A percentile compares a stretch with the other conserved stretches of the same genome.
phyloP scores from a whole-genome alignment of 257 asterid genomes.

The Solanum tacnaense region DNA sequence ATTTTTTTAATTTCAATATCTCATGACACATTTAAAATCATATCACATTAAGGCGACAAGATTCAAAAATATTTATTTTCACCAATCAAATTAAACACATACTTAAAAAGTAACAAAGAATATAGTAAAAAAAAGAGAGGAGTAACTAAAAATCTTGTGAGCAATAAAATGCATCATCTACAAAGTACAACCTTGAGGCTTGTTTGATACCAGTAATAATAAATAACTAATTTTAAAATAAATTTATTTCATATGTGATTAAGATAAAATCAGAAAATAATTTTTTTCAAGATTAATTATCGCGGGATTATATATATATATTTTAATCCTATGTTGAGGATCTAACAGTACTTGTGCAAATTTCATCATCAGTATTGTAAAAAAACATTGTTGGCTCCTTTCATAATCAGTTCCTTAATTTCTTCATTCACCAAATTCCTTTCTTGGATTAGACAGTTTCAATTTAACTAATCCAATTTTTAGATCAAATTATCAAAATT shows the following conservation, averaged over 20 bases:
- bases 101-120: too few species aligned
- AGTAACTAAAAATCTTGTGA: too few species aligned
- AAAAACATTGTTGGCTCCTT: neutral
- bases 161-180: too few species aligned
- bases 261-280: too few species aligned
- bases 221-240: too few species aligned
- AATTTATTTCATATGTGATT: too few species aligned
- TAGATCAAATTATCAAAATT: neutral
- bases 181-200: neutral
- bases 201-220: neutral
- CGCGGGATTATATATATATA: accelerated
- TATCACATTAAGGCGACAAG: too few species aligned
- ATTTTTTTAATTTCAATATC: neutral
- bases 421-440: neutral
- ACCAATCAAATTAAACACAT: too few species aligned
- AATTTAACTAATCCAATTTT: neutral
- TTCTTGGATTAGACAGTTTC: neutral
- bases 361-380: neutral
- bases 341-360: neutral
- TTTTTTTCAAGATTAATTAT: too few species aligned
- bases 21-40: too few species aligned
- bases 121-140: too few species aligned
- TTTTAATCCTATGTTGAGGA: neutral
- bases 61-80: too few species aligned
- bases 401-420: neutral